Evolutionary conservation across 1,139 yeast genomes (phyloP).

Genomic region (Magnusiomyces fungicola): DNA sequence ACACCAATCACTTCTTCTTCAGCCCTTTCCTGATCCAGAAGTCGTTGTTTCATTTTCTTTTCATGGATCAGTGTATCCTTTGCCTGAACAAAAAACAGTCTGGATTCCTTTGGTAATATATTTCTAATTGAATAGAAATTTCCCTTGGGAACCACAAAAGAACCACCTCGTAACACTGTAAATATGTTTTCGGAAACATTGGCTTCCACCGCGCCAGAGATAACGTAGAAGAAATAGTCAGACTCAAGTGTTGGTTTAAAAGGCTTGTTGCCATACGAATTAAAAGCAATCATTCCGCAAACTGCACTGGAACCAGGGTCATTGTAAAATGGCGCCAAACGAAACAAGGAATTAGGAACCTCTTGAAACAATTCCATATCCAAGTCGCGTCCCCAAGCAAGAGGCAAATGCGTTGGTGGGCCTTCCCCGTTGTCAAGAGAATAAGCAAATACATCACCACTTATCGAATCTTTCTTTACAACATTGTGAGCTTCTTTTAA

Average conservation of each 20-base stretch:
- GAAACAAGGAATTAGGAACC: constrained; percentile 48
- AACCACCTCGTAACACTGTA: constrained; percentile 62
- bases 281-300: constrained; percentile 66
- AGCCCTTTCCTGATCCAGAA: neutral
- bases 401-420: constrained; percentile 21
- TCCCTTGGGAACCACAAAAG: constrained; percentile 74
- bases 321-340: constrained; percentile 47
- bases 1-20: neutral
- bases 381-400: constrained; percentile 64
- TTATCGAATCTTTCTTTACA: constrained; percentile 5
- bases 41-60: constrained; percentile 5
- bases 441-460: constrained; percentile 5
- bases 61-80: constrained; percentile 31
- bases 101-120: constrained; percentile 42
- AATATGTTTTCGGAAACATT: constrained; percentile 53
- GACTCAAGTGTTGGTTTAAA: constrained; percentile 58
- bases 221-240: constrained; percentile 66
- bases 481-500: neutral
- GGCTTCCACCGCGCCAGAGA: constrained; percentile 64
- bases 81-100: constrained; percentile 72
- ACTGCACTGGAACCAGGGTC: constrained; percentile 40
- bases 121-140: constrained; percentile 60
- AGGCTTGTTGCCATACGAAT: constrained; percentile 50
- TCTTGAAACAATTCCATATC: constrained; percentile 33
- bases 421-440: constrained; percentile 35